Conservation (phyloP, 1,284 basidiomycete genomes). For the Tilletia caries region DNA sequence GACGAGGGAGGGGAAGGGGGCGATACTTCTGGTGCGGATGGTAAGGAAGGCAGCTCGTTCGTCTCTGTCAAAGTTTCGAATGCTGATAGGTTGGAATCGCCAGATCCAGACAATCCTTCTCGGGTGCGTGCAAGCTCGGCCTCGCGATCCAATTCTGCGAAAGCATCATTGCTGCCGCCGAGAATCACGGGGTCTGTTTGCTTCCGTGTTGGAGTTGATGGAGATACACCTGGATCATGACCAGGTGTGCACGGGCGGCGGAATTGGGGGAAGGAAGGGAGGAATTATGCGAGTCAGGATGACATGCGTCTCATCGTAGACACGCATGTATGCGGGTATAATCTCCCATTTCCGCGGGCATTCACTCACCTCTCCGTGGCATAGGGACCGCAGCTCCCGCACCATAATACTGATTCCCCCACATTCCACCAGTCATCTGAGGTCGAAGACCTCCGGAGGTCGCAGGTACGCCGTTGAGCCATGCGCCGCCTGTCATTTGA, state of each 20-base stretch:
- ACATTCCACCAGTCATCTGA: conserved; percentile 38
- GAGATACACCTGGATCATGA: background rate
- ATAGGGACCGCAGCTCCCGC: background rate
- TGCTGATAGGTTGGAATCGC: background rate
- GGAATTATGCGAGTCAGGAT: no score
- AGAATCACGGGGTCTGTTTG: conserved; percentile 15
- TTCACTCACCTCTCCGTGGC: conserved; percentile 7
- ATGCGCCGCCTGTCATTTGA: conserved; percentile 44
- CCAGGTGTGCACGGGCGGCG: background rate
- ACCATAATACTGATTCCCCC: conserved; percentile 9
- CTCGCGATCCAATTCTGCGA: conserved; percentile 42
- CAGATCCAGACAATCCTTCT: background rate
- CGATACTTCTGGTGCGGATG: background rate
- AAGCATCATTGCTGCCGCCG: conserved; percentile 32
- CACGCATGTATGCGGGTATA: no score
- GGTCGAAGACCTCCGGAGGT: conserved; percentile 33
- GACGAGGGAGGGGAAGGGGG: background rate
- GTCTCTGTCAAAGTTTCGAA: background rate
- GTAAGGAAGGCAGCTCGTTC: background rate
- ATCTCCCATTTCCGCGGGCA: no score
- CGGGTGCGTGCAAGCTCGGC: background rate
- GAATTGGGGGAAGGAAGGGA: no score
- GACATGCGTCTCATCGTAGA: background rate
- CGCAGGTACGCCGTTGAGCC: conserved; percentile 28
- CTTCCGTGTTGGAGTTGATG: background rate